Evolutionary conservation across 495 filamentous ascomycete species (phyloP), one percentile per base, ranked within the genome.

Genomic region (Darksidea phi): DNA sequence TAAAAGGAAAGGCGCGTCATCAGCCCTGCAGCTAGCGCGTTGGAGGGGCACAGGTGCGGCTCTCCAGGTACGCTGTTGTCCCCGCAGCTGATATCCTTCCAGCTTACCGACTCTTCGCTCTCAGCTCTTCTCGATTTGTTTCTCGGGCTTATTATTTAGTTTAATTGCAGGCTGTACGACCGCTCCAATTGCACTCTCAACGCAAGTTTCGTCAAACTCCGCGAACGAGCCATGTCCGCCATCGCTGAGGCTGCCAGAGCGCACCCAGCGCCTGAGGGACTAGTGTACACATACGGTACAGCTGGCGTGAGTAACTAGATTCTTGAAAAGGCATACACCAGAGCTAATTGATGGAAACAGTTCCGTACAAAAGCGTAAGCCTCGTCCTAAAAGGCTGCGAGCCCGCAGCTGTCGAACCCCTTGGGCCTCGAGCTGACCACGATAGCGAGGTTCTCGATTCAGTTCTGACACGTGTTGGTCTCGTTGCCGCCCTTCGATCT

Each of bases 271-370:
- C 84, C 88, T 2, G 79, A 80, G 53, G 87, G 83, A 47, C 82
- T 77, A 59, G 75, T 84, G 28, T 97, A 95, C 76, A 81, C 86
- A 64, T 99, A 99, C 83, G 94, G 94, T 66, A 99, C 94, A 48
- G 95, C 94, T 36, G 94, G 94, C 51, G 86, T 88, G 77, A 74
- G 86, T 79, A 45, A 55, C 62, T 49, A 24, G 56, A 26, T 26
- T 21, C 51, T 43, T 58, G 41, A 17, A 32, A 24, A 25, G 41
- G 24, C 24, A 13, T n/a, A 17, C 56, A 37, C 47, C 54, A 13
- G 13, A 48, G 42, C 58, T 59, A 11, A 47, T 70, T 67, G 72
- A 63, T 57, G 24, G 67, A 38, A 68, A 61, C 61, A 89, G 86
- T 90, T 90, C 68, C 87, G 87, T 61, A 88, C 89, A 84, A 88